phyloP scores from a whole-genome alignment of 2,329 filamentous ascomycete species.

The Alternaria novae-zelandiae region DNA sequence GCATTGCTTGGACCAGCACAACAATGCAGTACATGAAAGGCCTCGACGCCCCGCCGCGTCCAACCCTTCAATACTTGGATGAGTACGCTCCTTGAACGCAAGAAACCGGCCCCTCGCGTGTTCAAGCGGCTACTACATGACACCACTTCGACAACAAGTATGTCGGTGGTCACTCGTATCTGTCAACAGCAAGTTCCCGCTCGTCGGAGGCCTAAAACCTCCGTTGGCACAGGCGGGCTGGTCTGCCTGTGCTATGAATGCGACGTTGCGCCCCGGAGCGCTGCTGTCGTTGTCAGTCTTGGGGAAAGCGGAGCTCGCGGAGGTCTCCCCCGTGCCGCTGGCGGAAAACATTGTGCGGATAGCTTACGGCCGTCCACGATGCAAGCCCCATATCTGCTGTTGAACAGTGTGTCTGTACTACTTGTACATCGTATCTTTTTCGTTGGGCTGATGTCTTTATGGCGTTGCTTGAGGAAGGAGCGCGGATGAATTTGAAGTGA shows the following conservation, averaged over 20 bases:
- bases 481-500: neutral
- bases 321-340: neutral
- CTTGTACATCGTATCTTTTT: neutral
- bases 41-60: neutral
- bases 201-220: neutral
- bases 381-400: neutral
- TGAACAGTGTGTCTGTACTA: neutral
- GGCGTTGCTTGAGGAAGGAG: neutral
- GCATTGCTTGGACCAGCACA: neutral
- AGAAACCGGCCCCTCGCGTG: neutral
- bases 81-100: neutral
- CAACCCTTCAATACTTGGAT: neutral
- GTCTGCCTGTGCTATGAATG: neutral
- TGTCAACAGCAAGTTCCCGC: neutral
- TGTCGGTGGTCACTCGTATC: neutral
- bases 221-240: neutral
- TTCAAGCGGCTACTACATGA: neutral
- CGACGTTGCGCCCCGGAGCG: neutral
- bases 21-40: neutral
- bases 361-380: neutral
- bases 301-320: neutral
- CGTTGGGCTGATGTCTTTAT: neutral
- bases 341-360: neutral
- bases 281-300: neutral
- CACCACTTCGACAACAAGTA: neutral